These are phyloP conservation scores for Stephanocyclus meneghinianus DNA, from an alignment of 352 stramenopile species.

Conservation along the genomic window DNA sequence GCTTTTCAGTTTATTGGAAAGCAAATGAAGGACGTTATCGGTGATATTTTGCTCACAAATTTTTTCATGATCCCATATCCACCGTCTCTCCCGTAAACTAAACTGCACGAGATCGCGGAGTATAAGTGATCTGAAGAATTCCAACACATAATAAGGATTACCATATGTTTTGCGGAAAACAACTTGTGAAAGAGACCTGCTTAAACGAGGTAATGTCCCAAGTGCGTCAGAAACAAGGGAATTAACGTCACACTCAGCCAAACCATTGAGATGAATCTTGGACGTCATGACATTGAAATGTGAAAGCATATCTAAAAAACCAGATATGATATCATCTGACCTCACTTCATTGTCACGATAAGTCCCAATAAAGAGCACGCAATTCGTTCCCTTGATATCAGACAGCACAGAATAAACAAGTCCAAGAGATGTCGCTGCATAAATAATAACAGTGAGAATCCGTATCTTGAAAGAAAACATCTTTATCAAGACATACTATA, in stretches of 20 bases:
- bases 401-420: constrained; percentile 38
- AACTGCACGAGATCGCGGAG: neutral
- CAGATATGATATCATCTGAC: constrained; percentile 37
- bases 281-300: constrained; percentile 15
- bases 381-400: constrained; percentile 31
- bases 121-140: constrained; percentile 45
- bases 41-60: constrained; percentile 2
- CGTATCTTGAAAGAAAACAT: no score
- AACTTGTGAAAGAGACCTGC: constrained; percentile 22
- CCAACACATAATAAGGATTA: constrained; percentile 47
- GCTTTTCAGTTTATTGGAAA: constrained; percentile 3
- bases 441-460: no score
- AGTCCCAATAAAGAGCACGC: constrained; percentile 55
- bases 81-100: constrained; percentile 3
- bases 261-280: constrained; percentile 15
- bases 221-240: constrained; percentile 39
- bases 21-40: constrained; percentile 1
- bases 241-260: constrained; percentile 26
- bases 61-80: constrained; percentile 1
- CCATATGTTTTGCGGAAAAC: constrained; percentile 46
- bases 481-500: no score
- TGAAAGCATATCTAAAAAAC: constrained; percentile 39
- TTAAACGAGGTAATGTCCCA: constrained; percentile 29
- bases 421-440: constrained; percentile 5
- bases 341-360: constrained; percentile 53